Conservation (phyloP, 345 rosid species). For the Eucalyptus sideroxylon region DNA sequence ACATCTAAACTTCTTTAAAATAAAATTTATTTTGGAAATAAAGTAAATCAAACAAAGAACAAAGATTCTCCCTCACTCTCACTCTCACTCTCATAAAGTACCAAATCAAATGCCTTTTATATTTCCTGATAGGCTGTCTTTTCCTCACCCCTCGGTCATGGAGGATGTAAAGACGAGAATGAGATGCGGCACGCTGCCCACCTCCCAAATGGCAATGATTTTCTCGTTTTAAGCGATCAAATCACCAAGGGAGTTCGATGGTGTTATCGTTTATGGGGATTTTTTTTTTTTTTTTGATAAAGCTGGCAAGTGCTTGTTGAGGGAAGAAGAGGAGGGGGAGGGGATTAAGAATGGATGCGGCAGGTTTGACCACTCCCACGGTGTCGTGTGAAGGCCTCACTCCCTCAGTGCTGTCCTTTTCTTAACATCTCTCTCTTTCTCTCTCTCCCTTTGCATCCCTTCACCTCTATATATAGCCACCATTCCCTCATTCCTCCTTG, state of each 20-base stretch:
- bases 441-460: background rate
- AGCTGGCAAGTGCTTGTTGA: background rate
- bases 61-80: background rate
- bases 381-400: background rate
- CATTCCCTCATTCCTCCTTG: background rate
- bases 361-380: background rate
- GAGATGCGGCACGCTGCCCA: background rate
- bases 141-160: no score
- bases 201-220: background rate
- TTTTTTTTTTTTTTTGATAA: background rate
- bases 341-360: background rate
- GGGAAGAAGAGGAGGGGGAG: no score
- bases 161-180: background rate
- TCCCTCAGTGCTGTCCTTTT: background rate
- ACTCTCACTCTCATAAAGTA: background rate
- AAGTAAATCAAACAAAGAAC: no score
- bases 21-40: no score
- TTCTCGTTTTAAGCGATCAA: background rate
- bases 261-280: background rate
- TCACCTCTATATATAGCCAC: no score
- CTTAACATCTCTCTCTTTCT: background rate
- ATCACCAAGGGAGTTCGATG: background rate
- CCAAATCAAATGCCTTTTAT: background rate
- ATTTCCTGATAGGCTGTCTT: background rate
- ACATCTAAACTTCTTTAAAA: no score